A percentile compares a stretch with the other conserved stretches of the same genome.
phyloP scores from a whole-genome alignment of 768 basidiomycete genomes.

The Gloeopeniophorella convolvens region DNA sequence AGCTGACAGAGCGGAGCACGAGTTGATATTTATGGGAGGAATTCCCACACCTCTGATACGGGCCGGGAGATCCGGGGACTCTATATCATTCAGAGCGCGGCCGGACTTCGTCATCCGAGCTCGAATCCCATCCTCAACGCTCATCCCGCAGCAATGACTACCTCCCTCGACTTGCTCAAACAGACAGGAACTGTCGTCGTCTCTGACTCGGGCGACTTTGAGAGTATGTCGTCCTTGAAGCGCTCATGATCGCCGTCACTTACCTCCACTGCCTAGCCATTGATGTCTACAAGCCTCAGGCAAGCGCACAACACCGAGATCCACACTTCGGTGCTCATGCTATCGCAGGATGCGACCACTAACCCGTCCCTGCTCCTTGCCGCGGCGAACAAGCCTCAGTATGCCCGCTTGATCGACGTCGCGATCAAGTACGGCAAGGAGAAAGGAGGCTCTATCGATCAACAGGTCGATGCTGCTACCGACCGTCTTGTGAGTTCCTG shows the following conservation, averaged over 20 bases:
- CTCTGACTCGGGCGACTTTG: conserved; percentile 96
- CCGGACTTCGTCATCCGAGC: no score
- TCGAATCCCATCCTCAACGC: no score
- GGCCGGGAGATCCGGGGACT: no score
- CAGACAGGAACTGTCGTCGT: conserved; percentile 93
- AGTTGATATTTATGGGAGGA: no score
- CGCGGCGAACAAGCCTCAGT: conserved; percentile 85
- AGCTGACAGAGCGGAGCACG: no score
- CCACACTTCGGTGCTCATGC: not conserved
- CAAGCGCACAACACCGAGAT: conserved; percentile 25
- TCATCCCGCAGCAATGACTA: no score
- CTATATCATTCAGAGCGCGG: no score
- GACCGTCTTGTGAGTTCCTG: conserved; percentile 73
- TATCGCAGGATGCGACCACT: conserved; percentile 84
- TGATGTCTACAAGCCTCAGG: conserved; percentile 94
- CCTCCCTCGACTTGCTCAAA: conserved; percentile 79
- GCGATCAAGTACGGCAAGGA: conserved; percentile 70
- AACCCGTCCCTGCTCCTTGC: conserved; percentile 95
- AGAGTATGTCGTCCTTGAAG: conserved; percentile 37
- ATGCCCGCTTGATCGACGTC: conserved; percentile 69
- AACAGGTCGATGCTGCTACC: conserved; percentile 69
- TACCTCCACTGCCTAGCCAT: conserved; percentile 50
- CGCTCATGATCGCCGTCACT: conserved; percentile 13
- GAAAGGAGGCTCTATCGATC: conserved; percentile 74
- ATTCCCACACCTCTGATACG: no score